These are phyloP conservation scores for Taiwanofungus camphoratus DNA, from an alignment of 1,284 basidiomycete species.

Conservation along the genomic window DNA sequence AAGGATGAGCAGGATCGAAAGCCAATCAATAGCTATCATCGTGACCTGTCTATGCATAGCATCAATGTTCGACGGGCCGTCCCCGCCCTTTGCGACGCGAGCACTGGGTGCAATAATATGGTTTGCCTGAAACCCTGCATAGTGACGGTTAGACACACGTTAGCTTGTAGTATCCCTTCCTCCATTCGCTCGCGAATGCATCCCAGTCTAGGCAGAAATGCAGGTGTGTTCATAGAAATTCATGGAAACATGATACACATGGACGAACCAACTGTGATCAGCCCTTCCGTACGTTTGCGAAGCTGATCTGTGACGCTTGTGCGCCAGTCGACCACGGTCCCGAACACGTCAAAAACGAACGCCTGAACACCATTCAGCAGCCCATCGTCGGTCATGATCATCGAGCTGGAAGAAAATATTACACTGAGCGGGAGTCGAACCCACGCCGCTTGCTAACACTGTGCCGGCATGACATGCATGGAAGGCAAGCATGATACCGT, in stretches of 20 bases:
- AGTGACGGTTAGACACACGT: constrained; percentile 35
- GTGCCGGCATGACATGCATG: background rate
- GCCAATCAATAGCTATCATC: background rate
- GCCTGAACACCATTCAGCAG: constrained; percentile 38
- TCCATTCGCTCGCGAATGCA: constrained; percentile 52
- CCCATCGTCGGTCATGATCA: background rate
- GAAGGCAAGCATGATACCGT: background rate
- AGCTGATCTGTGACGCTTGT: constrained; percentile 41
- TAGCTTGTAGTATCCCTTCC: constrained; percentile 40
- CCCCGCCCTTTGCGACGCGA: constrained; percentile 37
- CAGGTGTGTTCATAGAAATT: background rate
- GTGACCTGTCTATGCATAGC: constrained; percentile 48
- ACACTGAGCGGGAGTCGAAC: background rate
- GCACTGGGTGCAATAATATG: constrained; percentile 21
- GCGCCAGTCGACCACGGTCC: constrained; percentile 60
- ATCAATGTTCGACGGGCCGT: constrained; percentile 49
- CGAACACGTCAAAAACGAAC: constrained; percentile 59
- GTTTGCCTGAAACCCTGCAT: background rate
- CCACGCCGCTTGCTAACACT: background rate
- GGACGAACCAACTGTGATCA: constrained; percentile 17
- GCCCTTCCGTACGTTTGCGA: constrained; percentile 16
- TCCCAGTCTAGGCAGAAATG: constrained; percentile 33
- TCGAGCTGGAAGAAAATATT: too few species aligned
- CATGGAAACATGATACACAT: background rate
- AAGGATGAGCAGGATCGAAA: background rate